A percentile compares a stretch with the other conserved stretches of the same genome.
Evolutionary conservation across 2,329 filamentous ascomycete species (phyloP).

Genomic region (Cercospora sp.): DNA sequence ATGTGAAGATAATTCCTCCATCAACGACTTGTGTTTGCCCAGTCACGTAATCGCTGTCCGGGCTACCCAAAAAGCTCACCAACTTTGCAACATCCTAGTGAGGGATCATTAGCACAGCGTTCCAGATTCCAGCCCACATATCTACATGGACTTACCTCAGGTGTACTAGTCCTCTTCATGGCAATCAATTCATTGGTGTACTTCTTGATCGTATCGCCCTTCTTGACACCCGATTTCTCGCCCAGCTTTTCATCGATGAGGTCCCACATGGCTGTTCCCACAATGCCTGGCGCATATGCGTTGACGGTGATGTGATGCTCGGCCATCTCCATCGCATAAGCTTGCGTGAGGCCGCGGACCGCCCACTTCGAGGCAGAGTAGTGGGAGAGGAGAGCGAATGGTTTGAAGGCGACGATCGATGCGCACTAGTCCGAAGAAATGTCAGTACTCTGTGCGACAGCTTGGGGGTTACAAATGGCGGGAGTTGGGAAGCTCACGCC

Average conservation of each 20-base stretch:
- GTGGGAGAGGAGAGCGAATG: constrained; percentile 59
- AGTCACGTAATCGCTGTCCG: constrained; percentile 64
- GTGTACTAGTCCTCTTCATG: constrained; percentile 58
- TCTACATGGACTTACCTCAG: constrained; percentile 42
- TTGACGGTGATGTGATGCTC: constrained; percentile 66
- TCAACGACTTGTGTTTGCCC: constrained; percentile 64
- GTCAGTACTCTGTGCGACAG: background rate
- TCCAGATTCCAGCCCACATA: background rate
- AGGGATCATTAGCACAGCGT: background rate
- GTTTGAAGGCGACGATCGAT: constrained; percentile 61
- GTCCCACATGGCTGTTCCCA: constrained; percentile 69
- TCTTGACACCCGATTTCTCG: constrained; percentile 52
- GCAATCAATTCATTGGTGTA: constrained; percentile 57
- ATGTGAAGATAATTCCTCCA: constrained; percentile 40
- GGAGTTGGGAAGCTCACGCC: constrained; percentile 32
- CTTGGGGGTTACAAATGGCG: background rate
- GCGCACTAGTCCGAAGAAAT: constrained; percentile 25
- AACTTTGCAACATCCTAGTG: constrained; percentile 59
- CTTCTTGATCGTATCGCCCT: constrained; percentile 53
- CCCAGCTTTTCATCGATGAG: constrained; percentile 63
- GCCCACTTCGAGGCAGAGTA: constrained; percentile 68
- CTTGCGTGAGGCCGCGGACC: constrained; percentile 65
- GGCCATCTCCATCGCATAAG: constrained; percentile 67
- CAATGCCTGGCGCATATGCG: constrained; percentile 67
- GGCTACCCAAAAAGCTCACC: constrained; percentile 62